Evolutionary conservation across 2,329 filamentous ascomycete genomes (phyloP).

Genomic region (Dactylellina cionopaga): DNA sequence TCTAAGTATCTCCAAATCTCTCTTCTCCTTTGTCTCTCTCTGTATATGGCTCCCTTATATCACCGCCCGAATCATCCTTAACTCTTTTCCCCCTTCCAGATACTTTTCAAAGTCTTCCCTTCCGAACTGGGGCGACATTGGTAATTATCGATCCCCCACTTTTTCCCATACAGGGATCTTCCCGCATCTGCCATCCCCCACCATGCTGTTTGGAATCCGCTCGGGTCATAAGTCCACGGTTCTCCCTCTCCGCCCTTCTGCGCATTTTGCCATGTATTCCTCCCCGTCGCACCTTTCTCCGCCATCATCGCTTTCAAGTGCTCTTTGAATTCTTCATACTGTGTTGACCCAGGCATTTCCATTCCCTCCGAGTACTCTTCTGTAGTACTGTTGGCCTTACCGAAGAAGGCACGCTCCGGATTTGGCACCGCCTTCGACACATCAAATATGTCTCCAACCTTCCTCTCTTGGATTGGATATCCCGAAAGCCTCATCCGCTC

Average conservation of each 20-base stretch:
- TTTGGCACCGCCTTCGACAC: constrained; percentile 54
- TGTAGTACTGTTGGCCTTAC: neutral
- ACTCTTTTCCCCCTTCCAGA: too few species aligned
- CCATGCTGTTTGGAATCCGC: constrained; percentile 46
- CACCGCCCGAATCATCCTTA: too few species aligned
- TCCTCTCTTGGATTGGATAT: constrained; percentile 58
- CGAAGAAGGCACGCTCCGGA: constrained; percentile 5
- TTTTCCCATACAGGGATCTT: neutral
- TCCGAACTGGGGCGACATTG: too few species aligned
- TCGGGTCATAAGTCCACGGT: constrained; percentile 66
- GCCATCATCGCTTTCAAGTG: constrained; percentile 58
- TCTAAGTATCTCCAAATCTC: too few species aligned
- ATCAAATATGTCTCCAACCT: constrained; percentile 60
- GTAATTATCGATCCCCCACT: too few species aligned
- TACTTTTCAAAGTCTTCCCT: too few species aligned
- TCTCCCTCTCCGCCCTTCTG: constrained; percentile 67
- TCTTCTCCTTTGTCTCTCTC: too few species aligned
- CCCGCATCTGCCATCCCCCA: constrained; percentile 8
- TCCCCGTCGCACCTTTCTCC: constrained; percentile 46
- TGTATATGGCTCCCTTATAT: too few species aligned
- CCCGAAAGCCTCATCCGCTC: constrained; percentile 63
- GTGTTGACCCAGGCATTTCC: neutral
- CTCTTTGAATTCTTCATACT: constrained; percentile 35
- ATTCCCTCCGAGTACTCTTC: too few species aligned
- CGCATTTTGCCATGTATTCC: constrained; percentile 66